Base-by-base conservation (phyloP, 1,139 yeast genomes). In the Insectozyma bohioensis region DNA sequence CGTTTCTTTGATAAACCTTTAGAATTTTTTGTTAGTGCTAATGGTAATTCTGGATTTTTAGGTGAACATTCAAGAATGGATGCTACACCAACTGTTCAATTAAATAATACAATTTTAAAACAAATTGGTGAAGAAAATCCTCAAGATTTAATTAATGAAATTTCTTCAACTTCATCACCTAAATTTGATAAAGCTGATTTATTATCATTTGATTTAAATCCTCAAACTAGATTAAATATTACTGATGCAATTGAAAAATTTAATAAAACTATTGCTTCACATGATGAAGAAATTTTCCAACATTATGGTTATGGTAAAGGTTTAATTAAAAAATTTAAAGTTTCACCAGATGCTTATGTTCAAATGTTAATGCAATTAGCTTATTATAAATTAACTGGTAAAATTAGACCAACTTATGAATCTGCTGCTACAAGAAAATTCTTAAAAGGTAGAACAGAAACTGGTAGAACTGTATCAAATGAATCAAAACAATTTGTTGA, bases 41-140 rank as follows among this genome's bases (percentile, higher is more conserved):
- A 87, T 58, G 96, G 95, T 42, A 72, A 80, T 47, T 85, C 96
- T 13, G 97, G 97, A 1, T 90, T 88, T 68, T 66, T 88, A 55
- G 97, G 95, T 42, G 98, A 92, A 65, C 98, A 92, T 67, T 87
- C 97, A 20, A 85, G 78, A 72, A 92, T 92, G 97, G 98, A 92
- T 61, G 98, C 97, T 43, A 87, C 97, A 13, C 96, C 97, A 51
- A 92, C 96, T 23, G 80, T 86, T 50, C 81, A 90, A 51, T 66
- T 92, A 64, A 90, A 90, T 62, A 90, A 87, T 62, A 80, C 72
- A 53, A 72, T 90, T 31, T 71, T 80, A 46, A 72, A 72, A 34
- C 75, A 78, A 48, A 64, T 85, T 41, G 43, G 58, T 44, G 72
- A 78, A 56, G 68, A 52, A 47, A 61, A 53, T 55, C 72, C 71